Base-by-base conservation (phyloP, 441 rosid species). In the Raphanus hybrid region DNA sequence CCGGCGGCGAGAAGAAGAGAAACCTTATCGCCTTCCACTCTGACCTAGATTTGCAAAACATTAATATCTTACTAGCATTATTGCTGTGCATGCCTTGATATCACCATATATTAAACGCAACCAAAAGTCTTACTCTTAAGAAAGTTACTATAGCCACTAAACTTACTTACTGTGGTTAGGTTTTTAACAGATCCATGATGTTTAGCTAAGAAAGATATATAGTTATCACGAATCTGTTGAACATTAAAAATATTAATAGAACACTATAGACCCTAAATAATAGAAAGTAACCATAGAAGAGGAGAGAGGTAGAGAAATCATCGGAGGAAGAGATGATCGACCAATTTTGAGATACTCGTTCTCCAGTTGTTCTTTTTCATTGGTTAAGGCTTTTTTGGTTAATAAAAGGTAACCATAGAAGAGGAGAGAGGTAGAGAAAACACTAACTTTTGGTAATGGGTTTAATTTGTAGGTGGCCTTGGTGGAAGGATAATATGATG, bases 401-500 rank as follows among this genome's bases (percentile, higher is more conserved):
- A 20, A 20, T 20, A 20, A 20, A 20, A 20, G 23, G 23, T 20
- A 20, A 20, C 23, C 23, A 20, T 20, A 20, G 23, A 20, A 20
- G 23, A 20, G 23, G 23, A 20, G 23, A 20, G 23, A 20, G 23
- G 23, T 20, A 20, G 23, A 20, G 23, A 20, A 29, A 29, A 29
- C 34, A 29, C 34, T 29, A 29, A 29, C 34, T 29, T 29, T 29
- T 4, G 34, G 4, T 29, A 29, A 29, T 29, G 34, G 43, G 50
- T 43, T 43, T 43, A 11, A 43, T 43, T 9, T 80, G 86, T 84
- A 87, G 93, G 90, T 89, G 62, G 89, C 88, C 79, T 85, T 88
- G 84, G 92, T 88, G 12, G 94, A 91, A 48, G 92, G 92, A 60
- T 90, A 88, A 82, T 86, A 88, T 39, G 94, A 90, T 70, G 89